phyloP scores from a whole-genome alignment of 257 asterid genomes.

The Prunella vulgaris region DNA sequence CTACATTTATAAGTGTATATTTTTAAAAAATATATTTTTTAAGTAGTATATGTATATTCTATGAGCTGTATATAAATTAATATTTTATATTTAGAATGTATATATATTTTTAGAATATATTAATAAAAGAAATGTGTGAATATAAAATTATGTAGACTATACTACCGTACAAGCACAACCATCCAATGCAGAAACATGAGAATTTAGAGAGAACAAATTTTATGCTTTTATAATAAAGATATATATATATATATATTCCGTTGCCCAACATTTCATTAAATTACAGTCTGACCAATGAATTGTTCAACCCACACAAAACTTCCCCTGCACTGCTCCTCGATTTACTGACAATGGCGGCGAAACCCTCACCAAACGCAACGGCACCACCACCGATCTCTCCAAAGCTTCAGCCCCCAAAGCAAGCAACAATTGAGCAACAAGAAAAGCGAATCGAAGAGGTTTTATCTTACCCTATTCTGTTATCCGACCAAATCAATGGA shows the following conservation, averaged over 20 bases:
- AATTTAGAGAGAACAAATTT: background rate
- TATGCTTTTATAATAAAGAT: too few species aligned
- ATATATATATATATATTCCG: background rate
- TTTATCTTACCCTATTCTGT: constrained; percentile 39
- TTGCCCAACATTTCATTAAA: background rate
- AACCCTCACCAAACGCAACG: constrained; percentile 31
- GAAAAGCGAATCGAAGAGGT: constrained; percentile 51
- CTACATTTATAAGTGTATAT: too few species aligned
- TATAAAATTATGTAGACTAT: too few species aligned
- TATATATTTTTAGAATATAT: too few species aligned
- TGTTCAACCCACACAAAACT: constrained; percentile 8
- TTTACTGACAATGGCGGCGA: constrained; percentile 36
- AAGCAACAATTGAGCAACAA: constrained; percentile 26
- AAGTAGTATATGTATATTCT: too few species aligned
- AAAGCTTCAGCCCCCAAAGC: constrained; percentile 35
- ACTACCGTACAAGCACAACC: background rate
- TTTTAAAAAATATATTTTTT: too few species aligned
- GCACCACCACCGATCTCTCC: constrained; percentile 16
- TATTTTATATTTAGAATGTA: too few species aligned
- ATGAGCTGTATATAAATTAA: too few species aligned
- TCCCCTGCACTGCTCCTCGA: background rate
- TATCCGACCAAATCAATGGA: constrained; percentile 42
- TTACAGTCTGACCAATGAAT: background rate
- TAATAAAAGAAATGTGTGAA: too few species aligned
- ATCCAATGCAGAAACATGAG: constrained; percentile 17